These are phyloP conservation scores for Fagus crenata DNA, from an alignment of 306 rosid genomes.

Conservation along the genomic window DNA sequence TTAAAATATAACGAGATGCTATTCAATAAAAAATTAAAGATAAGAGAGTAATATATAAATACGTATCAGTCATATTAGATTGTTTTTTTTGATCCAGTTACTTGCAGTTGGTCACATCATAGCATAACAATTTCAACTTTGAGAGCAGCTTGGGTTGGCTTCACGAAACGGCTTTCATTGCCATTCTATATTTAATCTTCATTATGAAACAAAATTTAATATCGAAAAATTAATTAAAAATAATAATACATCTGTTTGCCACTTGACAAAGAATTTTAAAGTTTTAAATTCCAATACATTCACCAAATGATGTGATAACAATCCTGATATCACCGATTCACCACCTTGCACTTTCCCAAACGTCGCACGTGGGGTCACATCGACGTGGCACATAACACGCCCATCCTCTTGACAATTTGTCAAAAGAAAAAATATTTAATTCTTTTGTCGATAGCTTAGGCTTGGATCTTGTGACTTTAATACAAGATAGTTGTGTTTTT, in stretches of 20 bases:
- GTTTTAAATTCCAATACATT: background rate
- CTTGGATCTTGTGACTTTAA: slow-evolving; percentile 38
- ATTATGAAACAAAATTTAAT: background rate
- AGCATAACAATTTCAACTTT: background rate
- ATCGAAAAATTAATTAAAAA: background rate
- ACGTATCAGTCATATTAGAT: background rate
- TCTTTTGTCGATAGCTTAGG: slow-evolving; percentile 24
- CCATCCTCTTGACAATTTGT: background rate
- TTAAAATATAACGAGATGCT: too few species aligned
- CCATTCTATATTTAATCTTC: background rate
- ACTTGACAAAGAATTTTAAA: background rate
- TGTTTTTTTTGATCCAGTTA: background rate
- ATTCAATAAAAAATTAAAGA: too few species aligned
- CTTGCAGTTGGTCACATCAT: slow-evolving; percentile 2
- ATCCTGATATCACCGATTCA: too few species aligned
- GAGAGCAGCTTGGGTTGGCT: background rate
- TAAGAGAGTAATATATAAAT: background rate
- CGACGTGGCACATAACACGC: slow-evolving; percentile 40
- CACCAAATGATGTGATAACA: background rate
- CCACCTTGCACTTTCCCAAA: slow-evolving; percentile 1
- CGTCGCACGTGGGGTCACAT: slow-evolving; percentile 21
- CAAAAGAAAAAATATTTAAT: background rate
- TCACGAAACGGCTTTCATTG: background rate
- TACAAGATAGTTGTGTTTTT: slow-evolving; percentile 28
- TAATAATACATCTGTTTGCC: background rate